Conservation (phyloP, 2,329 filamentous ascomycete species). For the Aspergillus sp. region DNA sequence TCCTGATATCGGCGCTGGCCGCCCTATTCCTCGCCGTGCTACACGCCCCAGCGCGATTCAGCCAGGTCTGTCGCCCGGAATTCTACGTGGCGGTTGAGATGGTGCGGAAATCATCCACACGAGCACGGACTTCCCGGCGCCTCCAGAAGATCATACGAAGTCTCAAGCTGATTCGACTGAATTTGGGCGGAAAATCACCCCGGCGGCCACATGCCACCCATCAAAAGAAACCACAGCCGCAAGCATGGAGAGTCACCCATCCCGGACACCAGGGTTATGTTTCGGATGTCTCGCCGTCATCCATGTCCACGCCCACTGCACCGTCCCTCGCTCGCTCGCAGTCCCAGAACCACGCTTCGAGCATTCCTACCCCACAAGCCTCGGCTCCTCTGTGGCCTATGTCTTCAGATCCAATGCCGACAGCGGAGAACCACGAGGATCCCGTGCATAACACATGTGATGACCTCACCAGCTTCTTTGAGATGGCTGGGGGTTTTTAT, state of each 20-base stretch:
- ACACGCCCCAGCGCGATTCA: slow-evolving; percentile 45
- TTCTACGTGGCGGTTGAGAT: slow-evolving; percentile 60
- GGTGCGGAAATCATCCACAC: slow-evolving; percentile 56
- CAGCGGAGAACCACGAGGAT: background rate
- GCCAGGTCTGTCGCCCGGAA: slow-evolving; percentile 33
- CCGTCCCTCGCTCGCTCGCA: slow-evolving; percentile 5
- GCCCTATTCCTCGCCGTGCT: slow-evolving; percentile 47
- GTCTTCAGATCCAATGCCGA: slow-evolving; percentile 12
- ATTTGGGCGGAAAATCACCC: slow-evolving; percentile 34
- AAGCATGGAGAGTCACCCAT: background rate
- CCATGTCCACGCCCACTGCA: background rate
- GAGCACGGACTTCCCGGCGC: slow-evolving; percentile 55
- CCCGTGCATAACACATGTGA: slow-evolving; percentile 32
- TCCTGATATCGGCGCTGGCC: slow-evolving; percentile 40
- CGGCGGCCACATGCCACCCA: background rate
- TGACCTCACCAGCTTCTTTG: slow-evolving; percentile 61
- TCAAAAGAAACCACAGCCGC: background rate
- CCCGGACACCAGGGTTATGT: background rate
- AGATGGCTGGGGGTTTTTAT: slow-evolving; percentile 54
- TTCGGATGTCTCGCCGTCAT: background rate
- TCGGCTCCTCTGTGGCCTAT: slow-evolving; percentile 16
- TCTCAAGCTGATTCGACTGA: slow-evolving; percentile 57
- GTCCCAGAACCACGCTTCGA: slow-evolving; percentile 7
- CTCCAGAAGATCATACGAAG: slow-evolving; percentile 60
- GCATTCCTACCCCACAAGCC: slow-evolving; percentile 13